These are phyloP conservation scores for Thermothielavioides terrestris DNA, from an alignment of 495 filamentous ascomycete genomes.

Conservation along the genomic window DNA sequence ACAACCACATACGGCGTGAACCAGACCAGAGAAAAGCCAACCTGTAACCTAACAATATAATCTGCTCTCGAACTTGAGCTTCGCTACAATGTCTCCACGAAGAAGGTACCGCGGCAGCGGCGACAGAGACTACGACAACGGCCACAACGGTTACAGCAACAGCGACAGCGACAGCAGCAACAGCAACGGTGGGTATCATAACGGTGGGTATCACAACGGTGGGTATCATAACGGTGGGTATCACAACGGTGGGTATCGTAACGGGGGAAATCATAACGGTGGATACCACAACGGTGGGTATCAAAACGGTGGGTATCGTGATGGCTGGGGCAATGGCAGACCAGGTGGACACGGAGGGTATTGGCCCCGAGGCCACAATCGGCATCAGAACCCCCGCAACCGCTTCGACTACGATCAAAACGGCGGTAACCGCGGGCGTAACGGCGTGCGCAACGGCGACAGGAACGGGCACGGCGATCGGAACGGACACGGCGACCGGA, in stretches of 20 bases:
- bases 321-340: no score
- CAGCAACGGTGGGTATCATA: not conserved
- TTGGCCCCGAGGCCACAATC: no score
- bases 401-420: not conserved
- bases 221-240: not conserved
- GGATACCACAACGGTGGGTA: no score
- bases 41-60: no score
- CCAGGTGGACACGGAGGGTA: no score
- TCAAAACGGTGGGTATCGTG: no score
- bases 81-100: no score
- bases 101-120: not conserved
- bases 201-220: not conserved
- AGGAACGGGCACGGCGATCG: not conserved
- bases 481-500: not conserved
- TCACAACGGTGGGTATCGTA: no score
- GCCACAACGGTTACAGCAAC: not conserved
- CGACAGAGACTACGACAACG: not conserved
- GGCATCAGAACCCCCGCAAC: not conserved
- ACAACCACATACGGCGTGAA: no score
- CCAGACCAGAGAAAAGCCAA: no score
- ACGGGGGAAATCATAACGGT: no score
- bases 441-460: not conserved
- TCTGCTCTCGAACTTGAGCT: no score
- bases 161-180: constrained; percentile 2
- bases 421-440: not conserved